Evolutionary conservation across 2,329 filamentous ascomycete species (phyloP).

Genomic region (Diaporthe ilicicola): DNA sequence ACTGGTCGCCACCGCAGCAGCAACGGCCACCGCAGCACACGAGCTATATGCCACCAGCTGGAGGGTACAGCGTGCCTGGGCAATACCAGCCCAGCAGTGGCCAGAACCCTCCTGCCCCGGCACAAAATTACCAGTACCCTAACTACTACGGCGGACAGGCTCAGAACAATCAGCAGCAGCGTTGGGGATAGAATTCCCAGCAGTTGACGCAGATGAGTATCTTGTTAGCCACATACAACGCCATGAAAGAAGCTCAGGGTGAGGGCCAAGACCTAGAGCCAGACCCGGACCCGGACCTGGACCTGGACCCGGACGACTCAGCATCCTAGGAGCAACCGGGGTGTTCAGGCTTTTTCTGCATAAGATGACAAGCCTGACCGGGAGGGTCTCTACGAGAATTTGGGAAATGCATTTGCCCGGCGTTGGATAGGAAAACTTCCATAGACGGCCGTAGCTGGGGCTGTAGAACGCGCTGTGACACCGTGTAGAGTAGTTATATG

Average conservation of each 20-base stretch:
- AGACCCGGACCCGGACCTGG: neutral
- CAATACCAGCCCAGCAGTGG: constrained; percentile 29
- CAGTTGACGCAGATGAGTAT: constrained; percentile 10
- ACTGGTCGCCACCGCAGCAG: constrained; percentile 23
- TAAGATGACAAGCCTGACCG: neutral
- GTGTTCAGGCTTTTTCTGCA: neutral
- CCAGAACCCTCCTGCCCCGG: constrained; percentile 22
- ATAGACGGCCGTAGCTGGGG: neutral
- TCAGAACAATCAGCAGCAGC: constrained; percentile 32
- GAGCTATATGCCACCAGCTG: constrained; percentile 30
- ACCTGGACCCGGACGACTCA: neutral
- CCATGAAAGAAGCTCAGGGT: neutral
- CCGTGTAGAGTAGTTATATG: neutral
- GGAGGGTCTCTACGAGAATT: neutral
- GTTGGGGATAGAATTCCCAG: constrained; percentile 30
- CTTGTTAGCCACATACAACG: neutral
- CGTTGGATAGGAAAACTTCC: neutral
- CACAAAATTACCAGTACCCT: constrained; percentile 30
- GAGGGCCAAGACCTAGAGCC: neutral
- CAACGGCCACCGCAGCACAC: constrained; percentile 29
- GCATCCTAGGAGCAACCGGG: neutral
- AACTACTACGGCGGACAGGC: constrained; percentile 33
- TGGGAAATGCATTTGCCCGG: constrained; percentile 12
- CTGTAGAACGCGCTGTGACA: neutral
- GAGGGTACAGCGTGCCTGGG: constrained; percentile 30